Conservation (phyloP, 2,329 filamentous ascomycete species). For the Hypoxylon sp. region DNA sequence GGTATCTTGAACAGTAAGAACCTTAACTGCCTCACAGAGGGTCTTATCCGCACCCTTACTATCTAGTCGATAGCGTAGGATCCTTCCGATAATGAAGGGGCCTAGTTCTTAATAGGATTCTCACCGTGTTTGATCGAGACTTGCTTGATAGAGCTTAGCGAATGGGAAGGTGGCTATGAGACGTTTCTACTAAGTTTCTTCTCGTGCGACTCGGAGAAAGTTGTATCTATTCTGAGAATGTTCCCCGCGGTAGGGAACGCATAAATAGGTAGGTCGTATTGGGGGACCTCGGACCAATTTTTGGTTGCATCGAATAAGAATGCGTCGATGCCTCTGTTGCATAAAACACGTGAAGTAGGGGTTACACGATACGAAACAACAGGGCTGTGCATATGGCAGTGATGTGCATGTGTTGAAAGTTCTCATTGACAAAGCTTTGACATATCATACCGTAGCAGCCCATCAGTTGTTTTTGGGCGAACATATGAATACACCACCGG, state of each 20-base stretch:
- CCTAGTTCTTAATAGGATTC: slow-evolving; percentile 5
- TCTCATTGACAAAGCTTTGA: background rate
- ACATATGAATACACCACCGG: background rate
- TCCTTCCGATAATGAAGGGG: slow-evolving; percentile 1
- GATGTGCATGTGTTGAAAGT: slow-evolving; percentile 16
- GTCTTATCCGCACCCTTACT: background rate
- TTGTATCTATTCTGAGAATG: slow-evolving; percentile 25
- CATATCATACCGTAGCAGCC: slow-evolving; percentile 10
- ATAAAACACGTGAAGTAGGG: slow-evolving; percentile 24
- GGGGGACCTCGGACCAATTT: background rate
- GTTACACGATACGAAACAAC: slow-evolving; percentile 21
- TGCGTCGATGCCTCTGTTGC: slow-evolving; percentile 4
- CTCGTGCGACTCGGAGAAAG: slow-evolving; percentile 1
- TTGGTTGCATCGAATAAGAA: slow-evolving; percentile 18
- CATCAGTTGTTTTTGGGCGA: background rate
- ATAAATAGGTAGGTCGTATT: slow-evolving; percentile 23
- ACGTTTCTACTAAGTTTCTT: slow-evolving; percentile 18
- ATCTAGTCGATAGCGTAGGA: background rate
- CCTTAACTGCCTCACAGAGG: background rate
- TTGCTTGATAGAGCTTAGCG: slow-evolving; percentile 3
- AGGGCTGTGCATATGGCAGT: slow-evolving; percentile 7
- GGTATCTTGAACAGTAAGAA: background rate
- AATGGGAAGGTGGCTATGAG: slow-evolving; percentile 19
- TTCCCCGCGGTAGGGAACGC: slow-evolving; percentile 10
- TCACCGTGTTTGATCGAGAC: slow-evolving; percentile 15